A percentile compares a stretch with the other conserved stretches of the same genome.
Conservation (phyloP, 345 rosid species). For the Brassica cretica region DNA sequence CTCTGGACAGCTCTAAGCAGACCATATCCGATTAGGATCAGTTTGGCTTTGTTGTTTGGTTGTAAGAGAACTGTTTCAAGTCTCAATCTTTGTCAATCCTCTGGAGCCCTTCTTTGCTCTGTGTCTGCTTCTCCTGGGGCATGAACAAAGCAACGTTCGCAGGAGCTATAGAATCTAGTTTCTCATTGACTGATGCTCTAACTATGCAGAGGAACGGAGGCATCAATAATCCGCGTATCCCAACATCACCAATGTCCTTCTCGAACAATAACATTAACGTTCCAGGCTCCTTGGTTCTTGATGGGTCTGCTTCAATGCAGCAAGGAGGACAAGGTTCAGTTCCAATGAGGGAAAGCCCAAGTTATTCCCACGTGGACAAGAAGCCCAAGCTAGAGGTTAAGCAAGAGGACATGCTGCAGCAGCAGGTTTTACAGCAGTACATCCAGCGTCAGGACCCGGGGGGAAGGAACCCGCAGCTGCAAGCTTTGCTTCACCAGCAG, state of each 20-base stretch:
- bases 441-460: slow-evolving; percentile 69
- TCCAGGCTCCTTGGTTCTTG: slow-evolving; percentile 30
- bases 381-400: slow-evolving; percentile 81
- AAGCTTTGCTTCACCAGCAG: slow-evolving; percentile 71
- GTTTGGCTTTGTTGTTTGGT: slow-evolving; percentile 6
- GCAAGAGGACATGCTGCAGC: slow-evolving; percentile 82
- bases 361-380: slow-evolving; percentile 50
- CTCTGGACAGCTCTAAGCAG: neutral
- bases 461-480: slow-evolving; percentile 70
- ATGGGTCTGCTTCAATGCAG: slow-evolving; percentile 36
- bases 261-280: slow-evolving; percentile 24
- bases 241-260: slow-evolving; percentile 39
- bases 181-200: slow-evolving; percentile 28
- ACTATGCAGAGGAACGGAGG: slow-evolving; percentile 31
- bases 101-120: slow-evolving; percentile 6
- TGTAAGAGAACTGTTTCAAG: slow-evolving; percentile 6
- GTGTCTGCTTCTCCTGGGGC: slow-evolving; percentile 22
- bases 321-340: slow-evolving; percentile 33
- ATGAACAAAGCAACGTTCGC: slow-evolving; percentile 26
- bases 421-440: slow-evolving; percentile 73
- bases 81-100: neutral
- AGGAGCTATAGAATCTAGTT: slow-evolving; percentile 25
- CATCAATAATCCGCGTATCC: slow-evolving; percentile 31
- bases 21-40: slow-evolving; percentile 11
- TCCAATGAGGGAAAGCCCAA: slow-evolving; percentile 27